Conservation (phyloP, 805 yeast genomes). For the Zygoascus biomembranicola region DNA sequence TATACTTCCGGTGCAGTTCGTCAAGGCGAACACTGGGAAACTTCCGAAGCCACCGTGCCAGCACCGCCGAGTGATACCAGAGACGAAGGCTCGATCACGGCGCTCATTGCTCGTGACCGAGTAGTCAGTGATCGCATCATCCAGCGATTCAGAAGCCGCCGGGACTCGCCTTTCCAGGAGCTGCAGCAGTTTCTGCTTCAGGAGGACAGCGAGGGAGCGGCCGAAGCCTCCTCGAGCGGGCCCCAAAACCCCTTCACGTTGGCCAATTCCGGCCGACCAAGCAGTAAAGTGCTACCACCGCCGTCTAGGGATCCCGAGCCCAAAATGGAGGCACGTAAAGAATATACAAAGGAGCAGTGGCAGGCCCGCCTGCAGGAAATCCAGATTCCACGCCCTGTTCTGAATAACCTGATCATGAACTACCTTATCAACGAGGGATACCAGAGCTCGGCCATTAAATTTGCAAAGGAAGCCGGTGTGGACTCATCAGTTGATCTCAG, state of each 20-base stretch:
- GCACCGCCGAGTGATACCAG: background rate
- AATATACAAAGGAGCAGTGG: conserved; percentile 23
- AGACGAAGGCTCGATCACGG: background rate
- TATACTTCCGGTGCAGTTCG: background rate
- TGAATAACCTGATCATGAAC: conserved; percentile 54
- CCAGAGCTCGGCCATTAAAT: conserved; percentile 53
- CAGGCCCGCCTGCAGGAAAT: conserved; percentile 20
- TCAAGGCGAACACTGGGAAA: background rate
- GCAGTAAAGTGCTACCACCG: background rate
- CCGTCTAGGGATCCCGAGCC: background rate
- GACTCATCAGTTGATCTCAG: conserved; percentile 34
- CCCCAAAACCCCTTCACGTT: background rate
- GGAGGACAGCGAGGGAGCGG: background rate
- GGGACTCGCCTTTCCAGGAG: background rate
- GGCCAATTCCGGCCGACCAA: background rate
- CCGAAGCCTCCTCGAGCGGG: background rate
- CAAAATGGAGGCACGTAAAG: conserved; percentile 2
- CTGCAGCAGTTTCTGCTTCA: background rate
- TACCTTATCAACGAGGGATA: conserved; percentile 74
- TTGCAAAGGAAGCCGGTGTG: conserved; percentile 45
- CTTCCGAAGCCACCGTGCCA: conserved; percentile 1
- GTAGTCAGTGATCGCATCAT: background rate
- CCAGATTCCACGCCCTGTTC: conserved; percentile 18
- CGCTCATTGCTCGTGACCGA: background rate
- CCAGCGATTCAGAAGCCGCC: background rate